phyloP scores from a whole-genome alignment of 345 rosid species.

The Eucalyptus decipiens region DNA sequence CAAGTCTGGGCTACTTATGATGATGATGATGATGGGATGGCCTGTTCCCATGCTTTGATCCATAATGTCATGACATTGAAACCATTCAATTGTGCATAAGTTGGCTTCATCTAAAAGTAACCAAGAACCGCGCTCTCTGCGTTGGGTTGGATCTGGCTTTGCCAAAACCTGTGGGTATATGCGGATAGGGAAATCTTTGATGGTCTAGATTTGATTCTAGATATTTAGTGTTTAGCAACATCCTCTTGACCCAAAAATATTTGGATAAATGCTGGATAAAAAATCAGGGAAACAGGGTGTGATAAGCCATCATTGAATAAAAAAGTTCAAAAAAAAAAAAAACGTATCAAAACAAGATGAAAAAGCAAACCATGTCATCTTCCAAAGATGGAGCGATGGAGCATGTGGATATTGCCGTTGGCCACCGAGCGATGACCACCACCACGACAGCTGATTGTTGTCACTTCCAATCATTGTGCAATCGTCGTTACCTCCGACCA shows the following conservation, averaged over 20 bases:
- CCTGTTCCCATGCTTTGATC: slow-evolving; percentile 38
- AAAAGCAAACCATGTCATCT: neutral
- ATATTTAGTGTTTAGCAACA: neutral
- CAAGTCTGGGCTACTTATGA: slow-evolving; percentile 48
- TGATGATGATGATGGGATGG: slow-evolving; percentile 11
- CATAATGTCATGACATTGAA: slow-evolving; percentile 28
- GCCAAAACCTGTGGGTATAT: neutral
- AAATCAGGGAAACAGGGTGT: too few species aligned
- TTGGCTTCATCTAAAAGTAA: slow-evolving; percentile 50
- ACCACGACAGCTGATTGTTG: neutral
- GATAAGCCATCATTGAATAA: too few species aligned
- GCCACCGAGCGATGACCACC: neutral
- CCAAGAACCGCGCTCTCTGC: slow-evolving; percentile 22
- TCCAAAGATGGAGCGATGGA: neutral
- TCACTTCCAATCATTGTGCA: neutral
- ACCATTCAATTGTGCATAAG: slow-evolving; percentile 44
- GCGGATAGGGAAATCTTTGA: neutral
- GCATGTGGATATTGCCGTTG: neutral
- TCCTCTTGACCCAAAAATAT: neutral
- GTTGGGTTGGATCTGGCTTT: slow-evolving; percentile 47
- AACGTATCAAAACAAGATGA: neutral
- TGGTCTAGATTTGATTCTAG: neutral
- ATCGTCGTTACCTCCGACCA: neutral
- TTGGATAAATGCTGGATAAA: too few species aligned
- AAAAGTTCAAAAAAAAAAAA: too few species aligned